Percentiles rank a stretch among this genome's conserved stretches.
Conservation (phyloP, 1,284 basidiomycete genomes). For the Melampsora larici-populina region DNA sequence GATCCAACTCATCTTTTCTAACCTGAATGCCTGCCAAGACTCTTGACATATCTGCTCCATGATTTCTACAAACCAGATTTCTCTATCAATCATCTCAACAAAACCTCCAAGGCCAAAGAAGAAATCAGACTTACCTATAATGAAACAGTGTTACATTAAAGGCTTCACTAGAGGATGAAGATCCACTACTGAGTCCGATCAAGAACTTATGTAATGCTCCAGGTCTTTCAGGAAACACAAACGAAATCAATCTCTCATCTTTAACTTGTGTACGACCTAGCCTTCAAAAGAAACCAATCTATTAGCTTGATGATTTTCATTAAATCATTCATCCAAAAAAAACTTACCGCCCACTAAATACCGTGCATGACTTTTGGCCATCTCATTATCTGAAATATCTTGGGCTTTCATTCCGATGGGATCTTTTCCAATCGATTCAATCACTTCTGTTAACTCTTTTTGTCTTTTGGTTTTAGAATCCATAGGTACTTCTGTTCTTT, state of each 20-base stretch:
- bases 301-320: neutral
- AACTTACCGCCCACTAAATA: constrained; percentile 75
- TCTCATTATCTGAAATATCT: constrained; percentile 91
- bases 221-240: constrained; percentile 88
- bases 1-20: constrained; percentile 63
- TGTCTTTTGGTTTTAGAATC: neutral
- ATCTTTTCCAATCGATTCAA: constrained; percentile 64
- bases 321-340: neutral
- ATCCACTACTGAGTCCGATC: constrained; percentile 54
- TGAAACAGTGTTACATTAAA: constrained; percentile 41
- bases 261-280: constrained; percentile 67
- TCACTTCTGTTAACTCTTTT: constrained; percentile 37
- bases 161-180: neutral
- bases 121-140: constrained; percentile 15
- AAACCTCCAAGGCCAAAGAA: neutral
- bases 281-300: neutral
- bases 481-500: constrained; percentile 61
- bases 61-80: constrained; percentile 31
- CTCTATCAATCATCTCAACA: neutral
- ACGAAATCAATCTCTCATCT: constrained; percentile 86
- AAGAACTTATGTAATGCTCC: constrained; percentile 87
- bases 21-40: constrained; percentile 86
- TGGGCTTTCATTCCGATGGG: constrained; percentile 65
- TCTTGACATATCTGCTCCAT: constrained; percentile 45
- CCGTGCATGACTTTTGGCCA: constrained; percentile 88